These are phyloP conservation scores for Rhododendron simsii DNA, from an alignment of 148 eudicot genomes.

Conservation along the genomic window DNA sequence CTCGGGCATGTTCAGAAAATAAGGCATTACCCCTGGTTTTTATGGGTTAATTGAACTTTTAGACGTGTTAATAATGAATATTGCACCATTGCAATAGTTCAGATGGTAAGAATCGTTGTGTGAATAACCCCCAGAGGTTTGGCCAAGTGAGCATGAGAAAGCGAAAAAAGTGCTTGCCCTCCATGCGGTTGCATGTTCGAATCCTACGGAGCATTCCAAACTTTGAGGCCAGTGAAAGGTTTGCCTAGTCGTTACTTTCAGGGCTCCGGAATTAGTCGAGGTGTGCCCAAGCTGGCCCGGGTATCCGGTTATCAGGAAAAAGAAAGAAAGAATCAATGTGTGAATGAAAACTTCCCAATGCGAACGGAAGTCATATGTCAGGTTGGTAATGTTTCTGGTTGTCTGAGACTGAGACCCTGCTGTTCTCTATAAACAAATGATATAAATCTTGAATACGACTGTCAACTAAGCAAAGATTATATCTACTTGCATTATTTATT, in stretches of 20 bases:
- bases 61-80: not conserved
- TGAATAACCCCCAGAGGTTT: not conserved
- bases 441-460: not conserved
- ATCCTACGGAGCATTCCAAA: not conserved
- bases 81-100: not conserved
- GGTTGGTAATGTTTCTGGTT: not conserved
- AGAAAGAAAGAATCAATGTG: not conserved
- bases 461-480: not conserved
- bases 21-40: not conserved
- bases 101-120: not conserved
- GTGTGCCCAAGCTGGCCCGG: too few relatives aligned
- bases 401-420: not conserved
- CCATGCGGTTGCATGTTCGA: too few relatives aligned
- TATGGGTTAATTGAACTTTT: not conserved
- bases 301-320: not conserved
- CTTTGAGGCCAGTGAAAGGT: not conserved
- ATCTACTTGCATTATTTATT: not conserved
- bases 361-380: not conserved
- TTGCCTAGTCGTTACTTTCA: not conserved
- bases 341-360: not conserved
- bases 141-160: too few relatives aligned
- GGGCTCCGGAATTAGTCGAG: not conserved
- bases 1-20: not conserved
- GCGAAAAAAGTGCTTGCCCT: too few relatives aligned
- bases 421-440: not conserved